These are phyloP conservation scores for Tuber calosporum DNA, from an alignment of 495 filamentous ascomycete species.

Conservation along the genomic window DNA sequence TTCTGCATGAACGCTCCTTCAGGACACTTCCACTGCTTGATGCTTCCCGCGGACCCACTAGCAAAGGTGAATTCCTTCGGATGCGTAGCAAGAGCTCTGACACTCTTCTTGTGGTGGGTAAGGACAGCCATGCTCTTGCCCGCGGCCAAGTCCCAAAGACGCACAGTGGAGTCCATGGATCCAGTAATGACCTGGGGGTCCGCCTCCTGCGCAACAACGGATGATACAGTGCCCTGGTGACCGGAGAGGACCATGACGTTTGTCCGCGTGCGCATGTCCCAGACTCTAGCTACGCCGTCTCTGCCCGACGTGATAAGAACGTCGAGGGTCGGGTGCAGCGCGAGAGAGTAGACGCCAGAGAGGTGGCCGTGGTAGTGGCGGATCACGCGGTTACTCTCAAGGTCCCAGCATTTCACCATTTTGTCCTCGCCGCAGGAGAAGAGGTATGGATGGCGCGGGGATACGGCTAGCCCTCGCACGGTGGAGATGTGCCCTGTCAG, in stretches of 20 bases:
- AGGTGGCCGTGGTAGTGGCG: constrained; percentile 97
- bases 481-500: constrained; percentile 96
- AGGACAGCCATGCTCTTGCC: constrained; percentile 93
- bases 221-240: constrained; percentile 81
- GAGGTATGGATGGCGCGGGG: constrained; percentile 88
- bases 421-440: constrained; percentile 99
- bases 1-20: constrained; percentile 99
- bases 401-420: constrained; percentile 99
- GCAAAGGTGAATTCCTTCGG: constrained; percentile 96
- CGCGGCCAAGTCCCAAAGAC: constrained; percentile 93
- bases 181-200: constrained; percentile 92
- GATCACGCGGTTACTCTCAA: constrained; percentile 98
- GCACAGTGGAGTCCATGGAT: constrained; percentile 84
- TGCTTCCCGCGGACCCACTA: constrained; percentile 77
- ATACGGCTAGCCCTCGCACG: constrained; percentile 87
- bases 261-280: constrained; percentile 95
- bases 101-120: constrained; percentile 97
- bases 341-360: constrained; percentile 87
- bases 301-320: constrained; percentile 86
- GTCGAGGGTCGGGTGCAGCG: constrained; percentile 87
- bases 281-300: constrained; percentile 88
- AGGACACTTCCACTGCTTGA: constrained; percentile 99
- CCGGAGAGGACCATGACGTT: constrained; percentile 91
- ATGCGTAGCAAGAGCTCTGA: constrained; percentile 76
- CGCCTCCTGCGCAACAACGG: constrained; percentile 86